These are phyloP conservation scores for Penicillium concentricum DNA, from an alignment of 2,329 filamentous ascomycete genomes.

Conservation along the genomic window DNA sequence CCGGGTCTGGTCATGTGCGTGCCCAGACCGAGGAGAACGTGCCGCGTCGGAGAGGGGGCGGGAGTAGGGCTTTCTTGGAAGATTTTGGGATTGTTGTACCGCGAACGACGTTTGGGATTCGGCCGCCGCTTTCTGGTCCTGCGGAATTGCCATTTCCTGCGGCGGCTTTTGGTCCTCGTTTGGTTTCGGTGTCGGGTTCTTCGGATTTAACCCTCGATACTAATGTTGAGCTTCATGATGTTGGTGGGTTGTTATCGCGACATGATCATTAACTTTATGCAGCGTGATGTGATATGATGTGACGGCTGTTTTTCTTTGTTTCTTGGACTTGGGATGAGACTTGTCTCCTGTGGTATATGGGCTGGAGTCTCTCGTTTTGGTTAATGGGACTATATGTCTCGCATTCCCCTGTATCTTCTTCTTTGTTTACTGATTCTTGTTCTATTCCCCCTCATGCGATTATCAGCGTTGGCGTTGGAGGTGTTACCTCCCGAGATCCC, in stretches of 20 bases:
- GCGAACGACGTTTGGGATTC: not conserved
- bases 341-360: not conserved
- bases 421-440: not conserved
- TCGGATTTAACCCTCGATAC: slow-evolving; percentile 22
- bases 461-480: slow-evolving; percentile 17
- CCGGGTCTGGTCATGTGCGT: not conserved
- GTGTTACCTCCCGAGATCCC: not conserved
- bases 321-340: not conserved
- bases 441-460: slow-evolving; percentile 10
- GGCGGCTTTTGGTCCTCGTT: not conserved
- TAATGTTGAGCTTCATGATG: slow-evolving; percentile 42
- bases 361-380: not conserved
- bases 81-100: slow-evolving; percentile 31
- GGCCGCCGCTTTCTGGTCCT: not conserved
- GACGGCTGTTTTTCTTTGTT: not conserved
- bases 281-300: slow-evolving; percentile 2
- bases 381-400: not conserved
- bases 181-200: slow-evolving; percentile 1
- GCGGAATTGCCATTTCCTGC: not conserved
- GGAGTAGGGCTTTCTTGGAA: slow-evolving; percentile 34
- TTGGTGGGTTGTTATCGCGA: slow-evolving; percentile 41
- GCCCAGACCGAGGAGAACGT: slow-evolving; percentile 4
- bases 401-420: not conserved
- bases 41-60: slow-evolving; percentile 15
- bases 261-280: not conserved